Evolutionary conservation across 441 rosid genomes (phyloP), one percentile per base, ranked within the genome.

Genomic region (Metrosideros polymorpha): DNA sequence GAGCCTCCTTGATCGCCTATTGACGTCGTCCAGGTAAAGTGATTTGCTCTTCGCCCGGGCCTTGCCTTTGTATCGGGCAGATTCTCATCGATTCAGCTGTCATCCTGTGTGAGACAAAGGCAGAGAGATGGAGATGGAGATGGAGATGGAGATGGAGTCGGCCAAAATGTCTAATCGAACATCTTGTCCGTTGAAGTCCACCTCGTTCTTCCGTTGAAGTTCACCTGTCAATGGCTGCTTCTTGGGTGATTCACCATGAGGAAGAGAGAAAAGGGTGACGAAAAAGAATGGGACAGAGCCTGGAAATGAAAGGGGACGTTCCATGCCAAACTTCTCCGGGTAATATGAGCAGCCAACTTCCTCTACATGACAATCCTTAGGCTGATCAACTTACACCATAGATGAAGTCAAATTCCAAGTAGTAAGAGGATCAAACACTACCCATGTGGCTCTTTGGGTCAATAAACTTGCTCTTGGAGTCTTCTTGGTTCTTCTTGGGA

Each of bases 21-120:
- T 18, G 88, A 90, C 89, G 90, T 88, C 89, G 85, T 87, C 90
- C 89, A 87, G 90, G 92, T 89, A 90, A 90, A 89, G 89, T 90
- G 43, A 2, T 0, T 32, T 4, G 25, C 2, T 0, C 2, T 0
- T 0, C 0, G 6, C 43, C 25, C 6, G 12, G 6, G 43, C 25
- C 24, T 18, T 5, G 13, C 3, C 9, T 17, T 32, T 63, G 0
- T 0, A 0, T 0, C 0, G 76, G 27, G 18, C 43, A 5, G 32
- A 63, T 25, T 30, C 3, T 1, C 42, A n/a, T 30, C 42, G 71
- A 18, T 32, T 63, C 25, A 18, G 25, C 5, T 2, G 12, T 0
- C 12, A 1, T 6, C 18, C 76, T 0, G 12, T 63, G 76, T 63
- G 76, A 43, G 76, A 63, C 76, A 30, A 29, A 29, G 8, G 14